These are phyloP conservation scores for Mucor lusitanicus DNA, from an alignment of 371 early-diverging fungal genomes.

Conservation along the genomic window DNA sequence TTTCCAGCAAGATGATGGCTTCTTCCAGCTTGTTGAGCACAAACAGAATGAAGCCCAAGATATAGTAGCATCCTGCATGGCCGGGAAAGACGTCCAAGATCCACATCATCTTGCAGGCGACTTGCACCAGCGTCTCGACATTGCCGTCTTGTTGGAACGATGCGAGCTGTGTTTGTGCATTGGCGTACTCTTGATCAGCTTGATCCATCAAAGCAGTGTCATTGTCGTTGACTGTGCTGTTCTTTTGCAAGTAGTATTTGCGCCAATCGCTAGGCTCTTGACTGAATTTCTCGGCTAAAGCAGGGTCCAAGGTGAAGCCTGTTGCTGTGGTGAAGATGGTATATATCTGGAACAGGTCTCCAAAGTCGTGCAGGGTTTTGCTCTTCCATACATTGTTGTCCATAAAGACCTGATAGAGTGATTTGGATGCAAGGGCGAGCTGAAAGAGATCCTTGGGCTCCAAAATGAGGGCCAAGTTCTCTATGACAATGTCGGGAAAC, in stretches of 20 bases:
- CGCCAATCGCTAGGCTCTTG: slow-evolving; percentile 49
- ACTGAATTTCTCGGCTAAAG: slow-evolving; percentile 28
- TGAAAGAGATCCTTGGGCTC: slow-evolving; percentile 33
- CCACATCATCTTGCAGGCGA: slow-evolving; percentile 51
- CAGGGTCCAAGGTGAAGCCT: slow-evolving; percentile 39
- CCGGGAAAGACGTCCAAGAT: slow-evolving; percentile 54
- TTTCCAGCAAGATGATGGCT: slow-evolving; percentile 45
- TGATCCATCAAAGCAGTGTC: slow-evolving; percentile 39
- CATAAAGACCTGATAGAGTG: slow-evolving; percentile 22
- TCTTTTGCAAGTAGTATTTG: slow-evolving; percentile 38
- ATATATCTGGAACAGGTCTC: slow-evolving; percentile 52
- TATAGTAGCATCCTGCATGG: slow-evolving; percentile 60
- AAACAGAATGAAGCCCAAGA: slow-evolving; percentile 51
- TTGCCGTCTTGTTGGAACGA: slow-evolving; percentile 46
- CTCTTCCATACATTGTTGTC: slow-evolving; percentile 26
- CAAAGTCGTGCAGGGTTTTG: slow-evolving; percentile 53
- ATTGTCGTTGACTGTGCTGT: slow-evolving; percentile 32
- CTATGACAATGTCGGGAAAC: slow-evolving; percentile 24
- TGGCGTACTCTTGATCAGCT: slow-evolving; percentile 45
- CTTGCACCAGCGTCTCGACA: slow-evolving; percentile 37
- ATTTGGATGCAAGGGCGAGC: slow-evolving; percentile 23
- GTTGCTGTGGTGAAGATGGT: slow-evolving; percentile 44
- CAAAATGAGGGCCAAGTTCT: slow-evolving; percentile 26
- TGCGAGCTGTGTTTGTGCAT: slow-evolving; percentile 40
- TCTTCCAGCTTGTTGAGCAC: slow-evolving; percentile 54